Percentiles rank a stretch among this genome's conserved stretches.
Conservation (phyloP, 1,139 yeast genomes). For the Suhomyces choctaworum region DNA sequence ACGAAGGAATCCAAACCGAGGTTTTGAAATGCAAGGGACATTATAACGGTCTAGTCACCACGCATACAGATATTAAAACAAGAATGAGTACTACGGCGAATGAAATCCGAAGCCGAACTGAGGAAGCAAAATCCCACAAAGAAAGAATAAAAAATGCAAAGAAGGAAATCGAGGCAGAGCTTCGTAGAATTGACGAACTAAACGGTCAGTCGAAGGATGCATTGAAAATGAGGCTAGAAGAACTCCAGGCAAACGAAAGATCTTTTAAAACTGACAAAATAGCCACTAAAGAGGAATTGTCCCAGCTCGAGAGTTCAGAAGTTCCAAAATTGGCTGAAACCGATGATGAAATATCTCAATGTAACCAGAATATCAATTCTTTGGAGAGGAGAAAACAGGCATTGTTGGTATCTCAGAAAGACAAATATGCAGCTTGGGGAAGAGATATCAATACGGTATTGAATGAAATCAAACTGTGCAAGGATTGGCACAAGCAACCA, state of each 20-base stretch:
- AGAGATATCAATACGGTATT: conserved; percentile 41
- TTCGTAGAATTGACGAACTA: conserved; percentile 36
- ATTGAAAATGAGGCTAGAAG: conserved; percentile 18
- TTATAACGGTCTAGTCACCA: conserved; percentile 3
- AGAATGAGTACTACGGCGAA: conserved; percentile 10
- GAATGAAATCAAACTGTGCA: conserved; percentile 36
- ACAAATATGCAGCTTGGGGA: conserved; percentile 51
- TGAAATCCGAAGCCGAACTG: conserved; percentile 24
- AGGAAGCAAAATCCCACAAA: conserved; percentile 29
- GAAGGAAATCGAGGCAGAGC: conserved; percentile 27
- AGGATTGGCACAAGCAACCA: conserved; percentile 51
- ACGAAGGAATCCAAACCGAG: conserved; percentile 12
- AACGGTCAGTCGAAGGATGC: conserved; percentile 44
- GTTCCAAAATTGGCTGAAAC: conserved; percentile 10
- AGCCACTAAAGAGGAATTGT: conserved; percentile 20
- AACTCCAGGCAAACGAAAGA: conserved; percentile 16
- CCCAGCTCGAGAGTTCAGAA: conserved; percentile 13
- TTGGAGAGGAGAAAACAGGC: conserved; percentile 11
- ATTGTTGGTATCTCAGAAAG: conserved; percentile 24
- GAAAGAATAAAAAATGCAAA: conserved; percentile 25
- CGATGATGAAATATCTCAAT: conserved; percentile 7
- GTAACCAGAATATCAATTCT: conserved; percentile 6
- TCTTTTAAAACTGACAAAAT: conserved; percentile 17
- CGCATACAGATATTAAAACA: conserved; percentile 4
- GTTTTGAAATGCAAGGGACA: conserved; percentile 10